Evolutionary conservation across 768 basidiomycete species (phyloP), one percentile per base, ranked within the genome.

Genomic region (Lactarius evosmus): DNA sequence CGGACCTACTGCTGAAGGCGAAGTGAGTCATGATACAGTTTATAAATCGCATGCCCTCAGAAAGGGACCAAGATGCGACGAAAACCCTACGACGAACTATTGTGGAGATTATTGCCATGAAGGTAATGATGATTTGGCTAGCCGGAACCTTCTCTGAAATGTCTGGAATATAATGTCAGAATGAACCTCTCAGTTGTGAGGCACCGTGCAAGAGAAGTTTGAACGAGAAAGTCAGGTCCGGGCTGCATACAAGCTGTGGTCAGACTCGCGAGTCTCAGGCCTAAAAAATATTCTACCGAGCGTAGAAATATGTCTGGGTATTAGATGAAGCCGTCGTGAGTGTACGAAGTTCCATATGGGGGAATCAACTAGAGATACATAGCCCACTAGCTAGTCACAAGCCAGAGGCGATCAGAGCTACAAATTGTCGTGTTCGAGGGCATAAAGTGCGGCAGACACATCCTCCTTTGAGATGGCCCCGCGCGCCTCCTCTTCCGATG

Each of bases 391-490:
- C n/a, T 29, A 27, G 29, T 51, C 14, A 41, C 17, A 17, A 14
- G 38, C n/a, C 14, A 11, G n/a, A 1, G 16, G 16, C 22, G 9
- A 22, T 46, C 11, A n/a, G 44, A 46, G 22, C 8, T 9, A 50
- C n/a, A 32, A 55, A 41, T 41, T 50, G 0, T 56, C 46, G 30
- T 27, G 36, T 34, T 61, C 59, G 25, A 56, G 49, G 19, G 16
- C 49, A 25, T 1, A 25, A 60, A 61, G 49, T 11, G 63, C 63
- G 32, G 34, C 54, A 9, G 36, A 38, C 17, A 65, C 17, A 22
- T 65, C 30, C 5, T 41, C 59, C 38, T 51, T 65, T 16, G 59
- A 56, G 12, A 32, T 22, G 2, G 30, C 3, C 32, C 16, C 54
- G 22, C 2, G 49, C 36, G 33, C 51, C 14, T 60, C 58, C 19